Percentiles rank a stretch among this genome's conserved stretches.
phyloP scores from a whole-genome alignment of 1,284 basidiomycete species.

The Heterobasidion parviporum region DNA sequence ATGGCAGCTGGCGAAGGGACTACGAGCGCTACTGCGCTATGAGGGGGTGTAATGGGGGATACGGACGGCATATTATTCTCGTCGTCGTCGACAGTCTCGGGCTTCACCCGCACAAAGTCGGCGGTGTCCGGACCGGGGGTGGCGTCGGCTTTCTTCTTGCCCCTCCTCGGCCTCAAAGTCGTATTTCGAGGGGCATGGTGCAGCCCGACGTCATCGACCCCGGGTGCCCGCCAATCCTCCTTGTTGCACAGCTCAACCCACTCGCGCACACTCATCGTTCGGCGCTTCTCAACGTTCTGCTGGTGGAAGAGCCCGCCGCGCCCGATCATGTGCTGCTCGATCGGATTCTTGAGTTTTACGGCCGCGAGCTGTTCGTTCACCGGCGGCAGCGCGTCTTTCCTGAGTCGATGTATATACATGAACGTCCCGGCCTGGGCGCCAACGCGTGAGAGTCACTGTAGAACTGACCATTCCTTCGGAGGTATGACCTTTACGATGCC shows the following conservation, averaged over 20 bases:
- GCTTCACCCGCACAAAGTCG: slow-evolving; percentile 23
- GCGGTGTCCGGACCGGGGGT: slow-evolving; percentile 23
- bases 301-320: slow-evolving; percentile 82
- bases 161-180: slow-evolving; percentile 11
- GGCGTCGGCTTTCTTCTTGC: slow-evolving; percentile 16
- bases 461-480: slow-evolving; percentile 80
- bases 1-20: background rate
- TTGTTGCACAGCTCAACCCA: slow-evolving; percentile 79
- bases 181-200: slow-evolving; percentile 4
- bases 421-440: background rate
- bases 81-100: background rate
- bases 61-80: background rate
- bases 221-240: slow-evolving; percentile 60
- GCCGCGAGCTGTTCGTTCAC: slow-evolving; percentile 58
- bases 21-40: slow-evolving; percentile 1
- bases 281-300: slow-evolving; percentile 86
- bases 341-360: slow-evolving; percentile 78
- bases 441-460: background rate
- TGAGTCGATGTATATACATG: slow-evolving; percentile 20
- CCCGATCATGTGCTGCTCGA: slow-evolving; percentile 89
- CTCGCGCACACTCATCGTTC: slow-evolving; percentile 74
- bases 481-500: slow-evolving; percentile 94
- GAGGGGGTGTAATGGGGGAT: slow-evolving; percentile 8
- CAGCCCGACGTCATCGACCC: slow-evolving; percentile 58
- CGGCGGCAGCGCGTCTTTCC: slow-evolving; percentile 66